These are phyloP conservation scores for Raphanus raphanistrum DNA, from an alignment of 345 rosid genomes.

Conservation along the genomic window DNA sequence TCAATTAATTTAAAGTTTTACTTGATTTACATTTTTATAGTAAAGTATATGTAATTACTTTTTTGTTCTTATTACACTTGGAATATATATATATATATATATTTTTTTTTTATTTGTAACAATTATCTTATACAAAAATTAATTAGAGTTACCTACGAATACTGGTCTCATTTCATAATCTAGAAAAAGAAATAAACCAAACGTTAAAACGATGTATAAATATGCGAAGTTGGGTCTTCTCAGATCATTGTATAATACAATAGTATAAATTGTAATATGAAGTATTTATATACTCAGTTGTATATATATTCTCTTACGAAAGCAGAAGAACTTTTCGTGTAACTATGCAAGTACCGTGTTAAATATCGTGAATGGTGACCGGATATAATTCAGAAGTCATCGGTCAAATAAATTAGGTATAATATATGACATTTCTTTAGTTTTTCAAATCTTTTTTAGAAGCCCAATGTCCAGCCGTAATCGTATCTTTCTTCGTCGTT, in stretches of 20 bases:
- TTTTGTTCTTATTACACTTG: background rate
- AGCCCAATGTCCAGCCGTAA: conserved; percentile 33
- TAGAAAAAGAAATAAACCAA: background rate
- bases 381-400: conserved; percentile 22
- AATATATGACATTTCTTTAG: conserved; percentile 8
- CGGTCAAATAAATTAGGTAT: conserved; percentile 37
- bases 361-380: conserved; percentile 22
- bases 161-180: background rate
- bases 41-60: background rate
- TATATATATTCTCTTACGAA: background rate
- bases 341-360: conserved; percentile 27
- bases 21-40: background rate
- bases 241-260: background rate
- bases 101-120: background rate
- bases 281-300: background rate
- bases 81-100: background rate
- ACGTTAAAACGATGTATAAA: background rate
- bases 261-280: background rate
- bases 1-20: background rate
- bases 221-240: background rate
- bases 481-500: conserved; percentile 28
- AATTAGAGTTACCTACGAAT: background rate
- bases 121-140: background rate
- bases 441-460: conserved; percentile 11
- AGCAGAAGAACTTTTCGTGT: conserved; percentile 10